Evolutionary conservation across 768 basidiomycete genomes (phyloP).

Genomic region (Ramaria sp.): DNA sequence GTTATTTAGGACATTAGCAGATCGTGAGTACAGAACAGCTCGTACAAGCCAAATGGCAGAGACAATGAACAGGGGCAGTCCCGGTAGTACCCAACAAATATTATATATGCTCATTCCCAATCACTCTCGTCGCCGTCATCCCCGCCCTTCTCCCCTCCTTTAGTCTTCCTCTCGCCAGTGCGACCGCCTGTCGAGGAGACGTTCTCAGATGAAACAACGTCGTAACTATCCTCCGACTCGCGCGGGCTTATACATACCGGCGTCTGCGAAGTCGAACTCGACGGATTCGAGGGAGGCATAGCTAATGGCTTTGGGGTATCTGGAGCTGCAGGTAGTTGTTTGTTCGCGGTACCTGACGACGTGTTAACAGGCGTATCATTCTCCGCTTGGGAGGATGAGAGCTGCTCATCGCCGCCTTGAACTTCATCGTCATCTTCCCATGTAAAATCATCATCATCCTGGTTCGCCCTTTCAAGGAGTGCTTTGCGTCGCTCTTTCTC

Average conservation of each 20-base stretch:
- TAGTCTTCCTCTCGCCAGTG: constrained; percentile 17
- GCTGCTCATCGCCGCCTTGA: neutral
- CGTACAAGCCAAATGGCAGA: neutral
- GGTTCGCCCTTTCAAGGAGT: constrained; percentile 57
- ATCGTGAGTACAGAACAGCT: neutral
- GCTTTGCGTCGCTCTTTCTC: constrained; percentile 74
- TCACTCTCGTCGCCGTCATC: constrained; percentile 47
- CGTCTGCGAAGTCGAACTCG: constrained; percentile 17
- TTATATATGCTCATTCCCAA: constrained; percentile 40
- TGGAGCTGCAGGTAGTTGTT: neutral
- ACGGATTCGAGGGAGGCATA: constrained; percentile 4
- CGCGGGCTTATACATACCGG: constrained; percentile 34
- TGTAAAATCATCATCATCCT: constrained; percentile 79
- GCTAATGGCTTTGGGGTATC: constrained; percentile 4
- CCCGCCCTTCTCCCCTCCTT: constrained; percentile 22
- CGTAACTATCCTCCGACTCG: constrained; percentile 56
- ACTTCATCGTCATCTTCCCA: constrained; percentile 95
- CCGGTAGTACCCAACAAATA: neutral
- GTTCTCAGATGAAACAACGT: constrained; percentile 50
- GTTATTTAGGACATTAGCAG: neutral
- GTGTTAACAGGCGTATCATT: constrained; percentile 1
- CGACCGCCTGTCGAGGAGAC: constrained; percentile 24
- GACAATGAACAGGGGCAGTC: neutral
- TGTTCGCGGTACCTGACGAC: neutral
- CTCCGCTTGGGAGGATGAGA: constrained; percentile 3